Base-by-base conservation (phyloP, 2,329 filamentous ascomycete species). In the Xylaria sp. region DNA sequence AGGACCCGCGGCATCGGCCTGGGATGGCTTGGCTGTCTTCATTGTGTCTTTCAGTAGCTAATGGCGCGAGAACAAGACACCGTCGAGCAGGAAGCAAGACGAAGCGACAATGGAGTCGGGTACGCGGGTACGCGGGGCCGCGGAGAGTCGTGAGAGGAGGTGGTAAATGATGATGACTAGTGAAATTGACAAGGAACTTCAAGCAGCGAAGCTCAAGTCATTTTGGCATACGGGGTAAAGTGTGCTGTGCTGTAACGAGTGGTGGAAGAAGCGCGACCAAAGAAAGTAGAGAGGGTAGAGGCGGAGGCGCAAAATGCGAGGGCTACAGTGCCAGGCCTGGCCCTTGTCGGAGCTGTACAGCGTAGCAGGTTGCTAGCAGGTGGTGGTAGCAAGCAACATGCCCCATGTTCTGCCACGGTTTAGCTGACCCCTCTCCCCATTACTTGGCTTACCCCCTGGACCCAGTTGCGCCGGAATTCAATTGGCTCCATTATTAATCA, bases 21-120 rank as follows among this genome's bases (percentile, higher is more conserved):
- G 77, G 56, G 82, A 76, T 32, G 82, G 80, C 75, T 87, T 89
- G 58, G 85, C 84, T 55, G 86, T 85, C 80, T 87, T 89, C 87
- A 89, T 89, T 23, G 48, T 68, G 66, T 52, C 44, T 63, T 28
- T 59, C 32, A 57, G 50, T 12, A 39, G 46, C 44, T 62, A 51
- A 69, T 23, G 46, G 69, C 68, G 68, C 55, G 59, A 61, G 68
- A 44, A 63, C 10, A 50, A 23, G 37, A 58, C 46, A 46, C 15
- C 10, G 39, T 39, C 13, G 23, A 58, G 56, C 20, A 59, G 70
- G 66, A 65, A 60, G 70, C 60, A 41, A 55, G 50, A n/a, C 56
- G 56, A 48, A 58, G 39, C 25, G 61, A 66, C 28, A 46, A 55
- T 52, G 48, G 61, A 34, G 58, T 61, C 12, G 54, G 52, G 56